Evolutionary conservation across 2,329 filamentous ascomycete genomes (phyloP).

Genomic region (Penicillium sp.): DNA sequence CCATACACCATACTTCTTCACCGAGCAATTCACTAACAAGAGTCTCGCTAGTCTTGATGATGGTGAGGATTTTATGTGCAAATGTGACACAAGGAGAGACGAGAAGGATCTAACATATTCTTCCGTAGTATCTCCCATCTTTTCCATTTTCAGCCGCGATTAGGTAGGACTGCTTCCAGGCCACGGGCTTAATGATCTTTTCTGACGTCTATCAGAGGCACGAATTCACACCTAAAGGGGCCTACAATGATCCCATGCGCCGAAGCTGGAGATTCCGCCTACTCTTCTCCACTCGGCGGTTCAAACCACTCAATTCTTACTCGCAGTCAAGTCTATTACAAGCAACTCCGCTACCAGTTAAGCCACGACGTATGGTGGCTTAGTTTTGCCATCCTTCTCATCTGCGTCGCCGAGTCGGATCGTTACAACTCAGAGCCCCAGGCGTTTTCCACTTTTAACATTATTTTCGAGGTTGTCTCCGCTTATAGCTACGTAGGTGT

Average conservation of each 20-base stretch:
- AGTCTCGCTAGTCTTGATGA: slow-evolving; percentile 40
- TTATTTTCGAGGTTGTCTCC: slow-evolving; percentile 55
- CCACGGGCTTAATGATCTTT: not conserved
- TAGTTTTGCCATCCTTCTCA: slow-evolving; percentile 64
- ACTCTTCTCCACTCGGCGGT: too few species aligned
- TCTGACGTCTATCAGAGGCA: slow-evolving; percentile 1
- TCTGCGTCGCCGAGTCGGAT: slow-evolving; percentile 64
- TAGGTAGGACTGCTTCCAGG: slow-evolving; percentile 9
- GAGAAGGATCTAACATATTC: slow-evolving; percentile 16
- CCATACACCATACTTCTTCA: not conserved
- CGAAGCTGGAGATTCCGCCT: not conserved
- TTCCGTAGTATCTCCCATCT: slow-evolving; percentile 22
- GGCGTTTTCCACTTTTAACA: slow-evolving; percentile 64
- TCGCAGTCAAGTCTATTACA: slow-evolving; percentile 56
- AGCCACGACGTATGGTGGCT: slow-evolving; percentile 72
- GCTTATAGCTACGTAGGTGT: slow-evolving; percentile 67
- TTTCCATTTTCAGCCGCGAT: slow-evolving; percentile 21
- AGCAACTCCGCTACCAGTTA: slow-evolving; percentile 67
- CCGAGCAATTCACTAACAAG: not conserved
- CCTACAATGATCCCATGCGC: not conserved
- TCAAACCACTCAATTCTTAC: slow-evolving; percentile 32
- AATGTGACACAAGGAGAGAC: not conserved
- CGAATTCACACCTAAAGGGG: not conserved
- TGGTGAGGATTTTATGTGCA: slow-evolving; percentile 31
- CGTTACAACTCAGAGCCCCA: slow-evolving; percentile 60